Base-by-base conservation (phyloP, 495 filamentous ascomycete genomes). In the Aspergillus biplanus region DNA sequence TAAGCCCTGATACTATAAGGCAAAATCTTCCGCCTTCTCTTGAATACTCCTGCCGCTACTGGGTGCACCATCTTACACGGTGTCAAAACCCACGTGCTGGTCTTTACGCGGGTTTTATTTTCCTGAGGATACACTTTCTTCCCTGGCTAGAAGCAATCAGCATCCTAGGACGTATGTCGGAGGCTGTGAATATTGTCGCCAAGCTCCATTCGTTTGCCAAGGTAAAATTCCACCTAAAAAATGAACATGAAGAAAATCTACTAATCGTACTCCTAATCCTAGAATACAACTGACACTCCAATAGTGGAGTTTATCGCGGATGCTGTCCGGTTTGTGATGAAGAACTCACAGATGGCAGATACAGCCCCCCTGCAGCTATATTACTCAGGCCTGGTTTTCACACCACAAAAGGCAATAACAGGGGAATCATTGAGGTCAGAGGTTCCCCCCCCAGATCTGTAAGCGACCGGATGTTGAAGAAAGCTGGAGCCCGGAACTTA, bases 11-110 rank as follows among this genome's bases (percentile, higher is more conserved):
- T 7, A 63, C n/a, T 7, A 69, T 79, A 46, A 39, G 48, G 11
- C 37, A 71, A 0, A 61, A 61, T 42, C 50, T 83, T 7, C 60
- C 73, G 33, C 5, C 66, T 21, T 68, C 73, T 58, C 52, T 77
- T 42, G 61, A 70, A 67, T 80, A 84, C 62, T 66, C 76, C 42
- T 84, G 77, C 66, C 68, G 63, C 7, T 80, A 81, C 63, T 86
- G 78, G 83, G 69, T 78, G 57, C 39, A 76, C 59, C 79, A 86
- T 69, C 34, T 81, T 42, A 47, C 76, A 64, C 59, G 76, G 56
- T 74, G 71, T 48, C 21, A 27, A 27, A 27, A 27, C 21, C 21
- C 21, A 2, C 21, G 1, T 27, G 21, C 21, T 27, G 21, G 21
- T 27, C 21, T 27, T 2, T 27, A 27, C 21, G 21, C 21, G 21